Conservation (phyloP, 2,329 filamentous ascomycete species). For the Trichoderma sp. region DNA sequence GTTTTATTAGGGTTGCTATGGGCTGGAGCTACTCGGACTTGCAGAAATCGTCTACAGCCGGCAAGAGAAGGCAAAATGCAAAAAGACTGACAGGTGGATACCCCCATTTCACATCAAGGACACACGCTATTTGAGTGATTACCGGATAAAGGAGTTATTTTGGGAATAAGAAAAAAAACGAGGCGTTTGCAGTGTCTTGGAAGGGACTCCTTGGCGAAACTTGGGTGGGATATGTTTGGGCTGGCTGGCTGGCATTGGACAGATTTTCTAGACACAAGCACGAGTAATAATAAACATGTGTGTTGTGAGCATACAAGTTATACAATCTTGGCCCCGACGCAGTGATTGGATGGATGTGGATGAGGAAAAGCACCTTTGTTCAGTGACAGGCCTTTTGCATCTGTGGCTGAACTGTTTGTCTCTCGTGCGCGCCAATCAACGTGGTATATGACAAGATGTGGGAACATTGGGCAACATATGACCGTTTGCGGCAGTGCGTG, state of each 20-base stretch:
- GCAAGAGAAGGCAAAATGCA: neutral
- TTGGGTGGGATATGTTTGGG: neutral
- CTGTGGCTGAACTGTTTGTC: slow-evolving; percentile 19
- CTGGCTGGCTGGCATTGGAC: neutral
- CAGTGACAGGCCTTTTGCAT: slow-evolving; percentile 11
- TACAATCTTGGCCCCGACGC: neutral
- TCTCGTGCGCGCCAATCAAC: neutral
- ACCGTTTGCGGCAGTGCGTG: slow-evolving; percentile 7
- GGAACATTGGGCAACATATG: neutral
- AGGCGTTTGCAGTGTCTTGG: slow-evolving; percentile 14
- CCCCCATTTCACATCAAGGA: neutral
- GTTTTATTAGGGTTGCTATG: neutral
- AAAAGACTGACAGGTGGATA: neutral
- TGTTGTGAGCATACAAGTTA: neutral
- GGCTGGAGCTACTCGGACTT: neutral
- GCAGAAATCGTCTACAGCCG: neutral
- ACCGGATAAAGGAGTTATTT: neutral
- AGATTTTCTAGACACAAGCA: slow-evolving; percentile 13
- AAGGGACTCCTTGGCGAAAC: neutral
- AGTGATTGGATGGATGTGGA: neutral
- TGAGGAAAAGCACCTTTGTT: slow-evolving; percentile 8
- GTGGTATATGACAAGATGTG: neutral
- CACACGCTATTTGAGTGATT: neutral
- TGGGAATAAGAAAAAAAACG: neutral
- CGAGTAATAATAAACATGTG: slow-evolving; percentile 21